Conservation (phyloP, 176 grass and related monocot species). For the Luzula sylvatica region DNA sequence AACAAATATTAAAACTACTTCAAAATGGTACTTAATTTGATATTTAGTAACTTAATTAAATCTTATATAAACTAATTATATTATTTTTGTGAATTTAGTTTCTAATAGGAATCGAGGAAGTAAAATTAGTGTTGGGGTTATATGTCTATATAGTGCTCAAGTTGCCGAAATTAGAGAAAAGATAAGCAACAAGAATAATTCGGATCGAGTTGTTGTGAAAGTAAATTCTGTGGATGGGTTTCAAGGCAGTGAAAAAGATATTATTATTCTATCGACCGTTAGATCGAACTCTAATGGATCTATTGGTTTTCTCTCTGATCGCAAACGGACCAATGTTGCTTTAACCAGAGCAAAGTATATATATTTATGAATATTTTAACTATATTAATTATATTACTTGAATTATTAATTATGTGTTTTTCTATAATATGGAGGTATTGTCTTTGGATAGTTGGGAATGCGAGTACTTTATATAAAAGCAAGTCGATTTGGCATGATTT, state of each 20-base stretch:
- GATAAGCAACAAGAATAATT: constrained; percentile 13
- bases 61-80: no score
- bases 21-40: constrained; percentile 39
- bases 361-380: not conserved
- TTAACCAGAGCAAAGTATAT: constrained; percentile 54
- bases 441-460: constrained; percentile 33
- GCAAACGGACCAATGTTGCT: constrained; percentile 45
- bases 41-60: no score
- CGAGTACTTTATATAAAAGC: constrained; percentile 14
- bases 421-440: constrained; percentile 17
- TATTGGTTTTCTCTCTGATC: constrained; percentile 45
- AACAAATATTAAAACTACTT: constrained; percentile 36
- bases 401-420: not conserved
- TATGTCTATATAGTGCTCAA: constrained; percentile 58
- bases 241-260: constrained; percentile 64
- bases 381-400: not conserved
- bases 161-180: constrained; percentile 32
- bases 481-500: constrained; percentile 19
- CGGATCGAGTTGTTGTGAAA: constrained; percentile 20
- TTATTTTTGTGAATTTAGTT: constrained; percentile 21
- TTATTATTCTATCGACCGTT: constrained; percentile 64
- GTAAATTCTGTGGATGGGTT: constrained; percentile 66
- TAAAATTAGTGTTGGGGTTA: constrained; percentile 42
- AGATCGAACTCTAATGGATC: constrained; percentile 44
- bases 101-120: constrained; percentile 7